These are phyloP conservation scores for Nicotiana otophora DNA, from an alignment of 257 asterid species.

Conservation along the genomic window DNA sequence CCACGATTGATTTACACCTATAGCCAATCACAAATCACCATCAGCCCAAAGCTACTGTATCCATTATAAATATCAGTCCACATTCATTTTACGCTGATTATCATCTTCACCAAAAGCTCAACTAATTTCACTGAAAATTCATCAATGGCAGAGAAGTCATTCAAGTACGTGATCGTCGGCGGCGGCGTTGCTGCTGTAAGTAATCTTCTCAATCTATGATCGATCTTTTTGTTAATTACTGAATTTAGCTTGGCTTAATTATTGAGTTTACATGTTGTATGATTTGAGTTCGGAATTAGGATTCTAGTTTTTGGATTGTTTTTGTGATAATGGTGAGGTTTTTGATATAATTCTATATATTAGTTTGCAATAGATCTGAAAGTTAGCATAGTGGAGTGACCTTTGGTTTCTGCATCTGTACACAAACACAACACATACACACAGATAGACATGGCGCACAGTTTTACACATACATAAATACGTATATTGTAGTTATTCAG, in stretches of 20 bases:
- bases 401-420: background rate
- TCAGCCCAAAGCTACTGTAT: background rate
- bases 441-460: background rate
- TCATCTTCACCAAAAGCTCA: background rate
- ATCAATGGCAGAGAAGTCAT: slow-evolving; percentile 67
- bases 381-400: background rate
- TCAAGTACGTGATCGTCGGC: slow-evolving; percentile 87
- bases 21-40: background rate
- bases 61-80: background rate
- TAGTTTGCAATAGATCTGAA: background rate
- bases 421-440: background rate
- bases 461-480: background rate
- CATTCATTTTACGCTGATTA: background rate
- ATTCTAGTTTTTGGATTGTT: background rate
- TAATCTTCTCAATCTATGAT: background rate
- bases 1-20: background rate
- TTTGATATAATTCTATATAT: background rate
- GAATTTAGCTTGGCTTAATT: background rate
- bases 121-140: background rate
- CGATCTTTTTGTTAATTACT: background rate
- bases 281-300: background rate
- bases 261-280: background rate
- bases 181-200: slow-evolving; percentile 94
- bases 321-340: background rate
- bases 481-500: no score